Percentiles rank a stretch among this genome's conserved stretches.
Conservation (phyloP, 768 basidiomycete species). For the Pisolithus marmoratus region DNA sequence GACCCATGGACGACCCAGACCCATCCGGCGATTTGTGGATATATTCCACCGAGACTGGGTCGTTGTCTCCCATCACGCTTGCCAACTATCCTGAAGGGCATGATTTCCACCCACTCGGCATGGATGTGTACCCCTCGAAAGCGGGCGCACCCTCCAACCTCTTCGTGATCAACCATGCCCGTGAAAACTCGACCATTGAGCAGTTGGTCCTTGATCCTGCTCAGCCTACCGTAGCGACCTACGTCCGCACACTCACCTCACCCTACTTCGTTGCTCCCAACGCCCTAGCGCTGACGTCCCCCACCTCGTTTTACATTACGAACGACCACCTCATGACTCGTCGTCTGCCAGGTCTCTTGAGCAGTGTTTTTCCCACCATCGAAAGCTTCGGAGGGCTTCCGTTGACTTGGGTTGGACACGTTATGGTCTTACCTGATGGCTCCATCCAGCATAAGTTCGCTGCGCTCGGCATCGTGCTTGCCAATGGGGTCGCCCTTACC, state of each 20-base stretch:
- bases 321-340: constrained; percentile 70
- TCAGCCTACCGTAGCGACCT: constrained; percentile 36
- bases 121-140: constrained; percentile 51
- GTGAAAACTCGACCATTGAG: constrained; percentile 56
- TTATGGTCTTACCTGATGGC: constrained; percentile 36
- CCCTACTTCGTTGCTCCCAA: constrained; percentile 62
- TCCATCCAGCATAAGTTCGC: constrained; percentile 34
- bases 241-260: constrained; percentile 57
- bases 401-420: constrained; percentile 52
- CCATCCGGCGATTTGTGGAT: constrained; percentile 62
- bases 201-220: constrained; percentile 53
- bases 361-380: constrained; percentile 43
- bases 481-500: constrained; percentile 66
- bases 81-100: constrained; percentile 48
- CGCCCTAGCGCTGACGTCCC: constrained; percentile 57
- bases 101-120: constrained; percentile 70
- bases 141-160: constrained; percentile 47
- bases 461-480: constrained; percentile 50
- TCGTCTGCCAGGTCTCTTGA: constrained; percentile 46
- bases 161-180: constrained; percentile 67
- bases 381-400: constrained; percentile 57
- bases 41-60: constrained; percentile 27
- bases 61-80: constrained; percentile 39
- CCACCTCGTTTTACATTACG: constrained; percentile 63
- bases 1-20: constrained; percentile 53